Conservation (phyloP, 371 early-diverging fungal species). For the Apophysomyces trapeziformis region DNA sequence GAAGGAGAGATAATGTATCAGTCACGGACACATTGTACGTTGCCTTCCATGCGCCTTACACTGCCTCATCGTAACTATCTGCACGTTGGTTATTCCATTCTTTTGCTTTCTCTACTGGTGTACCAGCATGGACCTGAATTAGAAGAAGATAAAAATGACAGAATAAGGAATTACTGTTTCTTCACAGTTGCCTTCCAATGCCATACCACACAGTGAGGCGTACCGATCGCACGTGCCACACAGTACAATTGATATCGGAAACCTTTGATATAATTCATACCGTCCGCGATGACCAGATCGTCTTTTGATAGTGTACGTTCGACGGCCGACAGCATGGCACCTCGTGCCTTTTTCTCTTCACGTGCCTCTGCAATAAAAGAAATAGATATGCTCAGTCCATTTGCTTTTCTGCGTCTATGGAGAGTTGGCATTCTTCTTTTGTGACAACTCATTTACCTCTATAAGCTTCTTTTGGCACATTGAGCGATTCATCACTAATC, state of each 20-base stretch:
- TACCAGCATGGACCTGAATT: conserved; percentile 71
- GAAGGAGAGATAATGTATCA: neutral
- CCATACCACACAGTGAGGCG: conserved; percentile 86
- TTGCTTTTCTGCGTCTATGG: too few relatives aligned
- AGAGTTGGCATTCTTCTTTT: too few relatives aligned
- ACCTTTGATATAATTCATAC: conserved; percentile 97
- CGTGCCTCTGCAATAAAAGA: conserved; percentile 40
- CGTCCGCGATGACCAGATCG: conserved; percentile 89
- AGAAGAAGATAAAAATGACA: neutral
- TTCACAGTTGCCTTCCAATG: neutral
- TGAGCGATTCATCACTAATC: conserved; percentile 80
- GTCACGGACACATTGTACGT: too few relatives aligned
- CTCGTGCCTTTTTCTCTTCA: conserved; percentile 94
- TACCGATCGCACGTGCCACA: conserved; percentile 84
- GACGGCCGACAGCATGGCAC: conserved; percentile 86
- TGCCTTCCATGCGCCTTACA: conserved; percentile 32
- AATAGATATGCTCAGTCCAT: too few relatives aligned
- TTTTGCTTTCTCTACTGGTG: conserved; percentile 63
- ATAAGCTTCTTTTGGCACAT: conserved; percentile 69
- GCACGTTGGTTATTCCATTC: conserved; percentile 65
- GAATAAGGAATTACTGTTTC: neutral
- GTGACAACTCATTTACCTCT: conserved; percentile 39
- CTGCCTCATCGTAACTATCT: conserved; percentile 53
- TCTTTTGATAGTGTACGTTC: conserved; percentile 84
- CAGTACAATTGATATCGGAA: conserved; percentile 97